These are phyloP conservation scores for Globisporangium rhizosaccharum DNA, from an alignment of 352 stramenopile genomes.

Conservation along the genomic window DNA sequence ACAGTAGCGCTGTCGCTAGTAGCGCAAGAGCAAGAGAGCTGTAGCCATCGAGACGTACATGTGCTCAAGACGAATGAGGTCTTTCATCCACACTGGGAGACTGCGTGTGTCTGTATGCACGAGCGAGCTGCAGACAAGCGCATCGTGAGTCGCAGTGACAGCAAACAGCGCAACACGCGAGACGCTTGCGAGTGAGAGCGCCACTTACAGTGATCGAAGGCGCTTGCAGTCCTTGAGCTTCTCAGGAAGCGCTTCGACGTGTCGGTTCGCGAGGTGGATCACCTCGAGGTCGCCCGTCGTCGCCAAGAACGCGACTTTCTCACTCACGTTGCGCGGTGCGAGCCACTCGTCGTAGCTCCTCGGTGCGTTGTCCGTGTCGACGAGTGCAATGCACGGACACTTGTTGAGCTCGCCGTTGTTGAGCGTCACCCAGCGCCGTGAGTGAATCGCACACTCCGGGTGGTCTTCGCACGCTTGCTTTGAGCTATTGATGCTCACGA, in stretches of 20 bases:
- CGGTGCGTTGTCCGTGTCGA: conserved; percentile 5
- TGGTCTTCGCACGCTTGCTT: conserved; percentile 6
- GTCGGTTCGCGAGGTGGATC: conserved; percentile 29
- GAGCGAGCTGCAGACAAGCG: conserved; percentile 22
- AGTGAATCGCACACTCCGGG: conserved; percentile 7
- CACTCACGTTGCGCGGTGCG: conserved; percentile 19
- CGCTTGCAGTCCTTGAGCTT: conserved; percentile 22
- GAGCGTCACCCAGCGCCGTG: conserved; percentile 8
- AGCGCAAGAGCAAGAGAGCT: not conserved
- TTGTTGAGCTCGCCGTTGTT: conserved; percentile 9
- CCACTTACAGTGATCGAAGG: conserved; percentile 27
- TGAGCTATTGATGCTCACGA: conserved; percentile 13
- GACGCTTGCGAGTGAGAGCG: too few species aligned
- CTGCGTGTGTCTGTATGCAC: conserved; percentile 32
- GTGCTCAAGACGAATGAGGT: conserved; percentile 28
- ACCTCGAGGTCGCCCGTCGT: conserved; percentile 22
- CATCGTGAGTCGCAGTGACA: not conserved
- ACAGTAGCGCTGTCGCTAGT: not conserved
- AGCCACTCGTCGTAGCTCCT: conserved; percentile 24
- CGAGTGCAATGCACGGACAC: conserved; percentile 10
- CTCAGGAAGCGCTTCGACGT: conserved; percentile 21
- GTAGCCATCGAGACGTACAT: conserved; percentile 14
- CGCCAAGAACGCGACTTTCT: conserved; percentile 23
- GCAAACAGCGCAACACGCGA: not conserved
- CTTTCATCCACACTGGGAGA: conserved; percentile 29